Conservation (phyloP, 2,329 filamentous ascomycete genomes). For the Macrophomina tecta region DNA sequence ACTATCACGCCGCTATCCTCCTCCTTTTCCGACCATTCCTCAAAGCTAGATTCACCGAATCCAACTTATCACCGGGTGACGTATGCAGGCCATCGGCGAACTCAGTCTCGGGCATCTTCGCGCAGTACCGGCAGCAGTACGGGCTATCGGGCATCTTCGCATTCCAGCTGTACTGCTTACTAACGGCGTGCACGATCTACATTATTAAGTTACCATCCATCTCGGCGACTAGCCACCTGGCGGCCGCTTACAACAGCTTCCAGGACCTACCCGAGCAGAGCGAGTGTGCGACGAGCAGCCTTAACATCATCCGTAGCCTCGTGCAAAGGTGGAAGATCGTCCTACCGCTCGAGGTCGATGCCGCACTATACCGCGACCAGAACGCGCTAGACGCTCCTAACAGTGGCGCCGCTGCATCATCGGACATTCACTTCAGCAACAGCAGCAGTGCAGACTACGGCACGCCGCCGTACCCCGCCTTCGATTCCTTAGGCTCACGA, state of each 20-base stretch:
- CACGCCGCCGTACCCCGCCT: no score
- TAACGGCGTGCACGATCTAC: conserved; percentile 33
- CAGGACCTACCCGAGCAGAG: conserved; percentile 32
- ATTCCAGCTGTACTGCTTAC: conserved; percentile 33
- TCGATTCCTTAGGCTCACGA: no score
- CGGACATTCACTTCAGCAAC: no score
- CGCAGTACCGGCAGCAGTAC: conserved; percentile 31
- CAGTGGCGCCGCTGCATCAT: not conserved
- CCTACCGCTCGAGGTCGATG: conserved; percentile 33
- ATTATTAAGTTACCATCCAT: conserved; percentile 34
- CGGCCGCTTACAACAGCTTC: conserved; percentile 33
- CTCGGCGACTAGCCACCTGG: conserved; percentile 53
- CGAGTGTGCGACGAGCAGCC: conserved; percentile 30
- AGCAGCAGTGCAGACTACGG: no score
- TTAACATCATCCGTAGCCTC: conserved; percentile 32
- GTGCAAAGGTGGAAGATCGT: conserved; percentile 35
- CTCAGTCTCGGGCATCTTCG: conserved; percentile 32
- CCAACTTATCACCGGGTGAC: conserved; percentile 31
- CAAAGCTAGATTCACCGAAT: conserved; percentile 32
- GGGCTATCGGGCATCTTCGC: conserved; percentile 31
- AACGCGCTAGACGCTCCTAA: not conserved
- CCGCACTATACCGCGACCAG: conserved; percentile 32
- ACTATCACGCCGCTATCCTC: conserved; percentile 32
- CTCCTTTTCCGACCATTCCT: conserved; percentile 34
- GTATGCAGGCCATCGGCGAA: conserved; percentile 32